Base-by-base conservation (phyloP, 495 filamentous ascomycete species). In the Aspergillus indologenus region DNA sequence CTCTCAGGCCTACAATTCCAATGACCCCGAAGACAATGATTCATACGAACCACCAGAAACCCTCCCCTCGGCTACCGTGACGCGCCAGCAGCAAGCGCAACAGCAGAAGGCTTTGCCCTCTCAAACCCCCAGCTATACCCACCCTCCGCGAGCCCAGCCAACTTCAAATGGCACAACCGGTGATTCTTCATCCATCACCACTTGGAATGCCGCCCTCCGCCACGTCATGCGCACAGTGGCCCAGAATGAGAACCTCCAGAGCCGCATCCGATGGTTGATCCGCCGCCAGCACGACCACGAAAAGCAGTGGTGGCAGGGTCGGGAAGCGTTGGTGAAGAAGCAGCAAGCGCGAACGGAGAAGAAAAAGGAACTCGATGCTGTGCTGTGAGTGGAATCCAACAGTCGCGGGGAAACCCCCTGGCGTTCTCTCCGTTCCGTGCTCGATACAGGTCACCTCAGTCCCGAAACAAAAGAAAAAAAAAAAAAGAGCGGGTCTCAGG, bases 211-310 rank as follows among this genome's bases (percentile, higher is more conserved):
- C 15, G 88, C 83, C 11, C 71, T 89, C 15, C 78, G 78, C 58
- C 81, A 84, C 74, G 77, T 90, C 7, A 88, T 81, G 72, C 80
- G 79, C 58, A 81, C 80, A 9, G 74, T 86, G 3, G 70, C 73
- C 23, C 75, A 79, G 50, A 82, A 82, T 64, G 79, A 83, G 58
- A 64, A 65, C 43, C 70, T 72, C 40, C 68, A 72, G 42, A 66
- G 60, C 5, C 71, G 71, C 6, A 77, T 79, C 49, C 68, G 70
- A 20, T 72, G 84, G 64, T 74, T 91, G 59, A 87, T 89, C 55
- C 78, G 75, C 47, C 77, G 81, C 23, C 87, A 90, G 61, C 81
- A 85, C 58, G 74, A 75, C 24, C 83, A 89, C 67, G 87, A 89
- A 66, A 74, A 75, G 56, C 76, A 83, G 60, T 91, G 87, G 87